A percentile compares a stretch with the other conserved stretches of the same genome.
phyloP scores from a whole-genome alignment of 2,329 filamentous ascomycete genomes.

The Colletotrichum scovillei region DNA sequence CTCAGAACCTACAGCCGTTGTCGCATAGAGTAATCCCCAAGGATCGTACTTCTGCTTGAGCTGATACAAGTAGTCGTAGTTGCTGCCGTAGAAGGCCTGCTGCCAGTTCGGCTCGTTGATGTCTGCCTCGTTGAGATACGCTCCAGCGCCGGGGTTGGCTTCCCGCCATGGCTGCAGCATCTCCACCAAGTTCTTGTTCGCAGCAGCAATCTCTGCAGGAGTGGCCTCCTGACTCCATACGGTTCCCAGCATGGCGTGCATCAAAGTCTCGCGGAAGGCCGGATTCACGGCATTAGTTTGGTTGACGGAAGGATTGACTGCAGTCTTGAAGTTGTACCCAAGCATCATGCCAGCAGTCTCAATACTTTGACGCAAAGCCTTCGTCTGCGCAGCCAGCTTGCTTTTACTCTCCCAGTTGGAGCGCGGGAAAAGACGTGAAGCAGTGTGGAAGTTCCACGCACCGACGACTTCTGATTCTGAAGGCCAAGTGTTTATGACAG shows the following conservation, averaged over 20 bases:
- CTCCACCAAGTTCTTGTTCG: constrained; percentile 43
- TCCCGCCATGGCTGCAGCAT: constrained; percentile 38
- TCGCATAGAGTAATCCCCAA: constrained; percentile 48
- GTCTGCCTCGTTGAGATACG: constrained; percentile 47
- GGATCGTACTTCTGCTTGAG: constrained; percentile 50
- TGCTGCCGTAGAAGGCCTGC: constrained; percentile 49
- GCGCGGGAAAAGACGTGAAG: constrained; percentile 38
- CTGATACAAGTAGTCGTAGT: constrained; percentile 47
- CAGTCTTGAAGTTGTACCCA: constrained; percentile 38
- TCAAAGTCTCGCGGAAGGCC: constrained; percentile 52
- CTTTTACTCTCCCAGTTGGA: constrained; percentile 41
- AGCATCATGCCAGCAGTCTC: constrained; percentile 21
- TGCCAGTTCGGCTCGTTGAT: constrained; percentile 50
- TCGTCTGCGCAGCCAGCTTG: constrained; percentile 34
- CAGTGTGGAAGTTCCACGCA: constrained; percentile 18
- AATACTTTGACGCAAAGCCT: constrained; percentile 38
- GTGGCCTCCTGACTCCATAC: constrained; percentile 41
- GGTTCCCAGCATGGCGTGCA: constrained; percentile 45
- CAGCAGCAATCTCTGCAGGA: constrained; percentile 39
- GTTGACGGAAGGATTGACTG: constrained; percentile 42
- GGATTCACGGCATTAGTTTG: constrained; percentile 50
- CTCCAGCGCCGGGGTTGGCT: constrained; percentile 41
- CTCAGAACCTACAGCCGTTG: constrained; percentile 51
- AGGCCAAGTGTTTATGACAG: constrained; percentile 40
- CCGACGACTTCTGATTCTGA: constrained; percentile 36